Conservation (phyloP, 2,329 filamentous ascomycete genomes). For the Ustilaginoidea virens region DNA sequence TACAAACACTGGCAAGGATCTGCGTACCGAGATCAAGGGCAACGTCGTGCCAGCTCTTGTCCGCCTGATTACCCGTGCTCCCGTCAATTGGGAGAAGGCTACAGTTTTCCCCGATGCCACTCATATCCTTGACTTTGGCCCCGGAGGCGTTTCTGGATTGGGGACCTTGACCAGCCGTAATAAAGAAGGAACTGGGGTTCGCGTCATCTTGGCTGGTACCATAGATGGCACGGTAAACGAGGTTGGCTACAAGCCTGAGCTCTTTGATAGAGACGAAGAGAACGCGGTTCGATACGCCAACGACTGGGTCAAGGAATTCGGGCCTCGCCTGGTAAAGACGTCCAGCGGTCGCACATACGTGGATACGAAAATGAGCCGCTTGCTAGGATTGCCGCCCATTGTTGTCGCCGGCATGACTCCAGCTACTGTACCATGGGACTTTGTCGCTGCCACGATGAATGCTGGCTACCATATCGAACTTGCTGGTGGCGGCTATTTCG, state of each 20-base stretch:
- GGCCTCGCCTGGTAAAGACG: conserved; percentile 81
- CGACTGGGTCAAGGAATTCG: conserved; percentile 96
- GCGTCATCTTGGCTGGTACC: conserved; percentile 87
- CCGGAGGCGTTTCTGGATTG: conserved; percentile 89
- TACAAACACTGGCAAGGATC: conserved; percentile 75
- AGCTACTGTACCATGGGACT: conserved; percentile 77
- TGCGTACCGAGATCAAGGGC: conserved; percentile 52
- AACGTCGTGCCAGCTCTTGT: conserved; percentile 78
- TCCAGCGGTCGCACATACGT: conserved; percentile 82
- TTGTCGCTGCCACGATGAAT: conserved; percentile 84
- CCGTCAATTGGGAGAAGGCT: conserved; percentile 91
- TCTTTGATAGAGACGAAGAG: conserved; percentile 92
- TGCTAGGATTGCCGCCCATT: conserved; percentile 71
- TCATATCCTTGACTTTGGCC: conserved; percentile 92
- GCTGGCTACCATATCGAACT: conserved; percentile 90
- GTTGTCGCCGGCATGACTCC: conserved; percentile 94
- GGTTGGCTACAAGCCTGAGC: conserved; percentile 93
- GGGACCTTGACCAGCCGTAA: conserved; percentile 95
- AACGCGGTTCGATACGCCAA: conserved; percentile 88
- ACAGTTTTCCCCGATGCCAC: conserved; percentile 84
- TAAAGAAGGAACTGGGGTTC: conserved; percentile 95
- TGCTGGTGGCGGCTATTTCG: conserved; percentile 80
- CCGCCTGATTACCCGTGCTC: conserved; percentile 84
- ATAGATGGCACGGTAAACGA: conserved; percentile 81
- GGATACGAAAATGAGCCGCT: conserved; percentile 88